Evolutionary conservation across 257 asterid genomes (phyloP).

Genomic region (Apocynum venetum): DNA sequence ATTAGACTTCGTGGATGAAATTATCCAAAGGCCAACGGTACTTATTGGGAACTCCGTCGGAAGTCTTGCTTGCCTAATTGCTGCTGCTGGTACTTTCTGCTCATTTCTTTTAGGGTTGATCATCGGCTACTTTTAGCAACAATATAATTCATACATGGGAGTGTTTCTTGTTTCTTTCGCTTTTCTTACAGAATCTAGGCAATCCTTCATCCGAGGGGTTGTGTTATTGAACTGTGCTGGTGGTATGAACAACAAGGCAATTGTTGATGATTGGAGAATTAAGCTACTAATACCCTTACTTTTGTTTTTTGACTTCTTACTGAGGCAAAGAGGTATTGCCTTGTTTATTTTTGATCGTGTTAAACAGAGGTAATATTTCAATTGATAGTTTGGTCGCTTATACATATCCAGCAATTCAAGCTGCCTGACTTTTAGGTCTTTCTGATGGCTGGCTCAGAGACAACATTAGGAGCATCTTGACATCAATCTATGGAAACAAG

Average conservation of each 20-base stretch:
- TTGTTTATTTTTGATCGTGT: conserved; percentile 54
- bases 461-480: conserved; percentile 48
- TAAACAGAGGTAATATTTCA: conserved; percentile 44
- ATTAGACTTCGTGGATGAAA: conserved; percentile 65
- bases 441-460: conserved; percentile 44
- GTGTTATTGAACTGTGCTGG: conserved; percentile 89
- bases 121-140: background rate
- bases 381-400: background rate
- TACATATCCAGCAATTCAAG: background rate
- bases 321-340: conserved; percentile 66
- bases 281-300: conserved; percentile 68
- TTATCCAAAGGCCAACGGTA: conserved; percentile 68
- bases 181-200: conserved; percentile 43
- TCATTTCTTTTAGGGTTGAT: background rate
- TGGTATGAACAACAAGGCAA: conserved; percentile 97
- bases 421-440: background rate
- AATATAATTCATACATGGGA: background rate
- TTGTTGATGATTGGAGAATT: conserved; percentile 97
- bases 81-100: conserved; percentile 60
- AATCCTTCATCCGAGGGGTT: conserved; percentile 57
- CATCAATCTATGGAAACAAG: conserved; percentile 75
- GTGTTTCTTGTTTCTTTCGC: background rate
- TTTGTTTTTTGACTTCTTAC: conserved; percentile 77
- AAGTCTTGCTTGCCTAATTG: conserved; percentile 94
- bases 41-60: conserved; percentile 90